A percentile compares a stretch with the other conserved stretches of the same genome.
phyloP scores from a whole-genome alignment of 2,329 filamentous ascomycete species.

The Hypoxylon sp. region DNA sequence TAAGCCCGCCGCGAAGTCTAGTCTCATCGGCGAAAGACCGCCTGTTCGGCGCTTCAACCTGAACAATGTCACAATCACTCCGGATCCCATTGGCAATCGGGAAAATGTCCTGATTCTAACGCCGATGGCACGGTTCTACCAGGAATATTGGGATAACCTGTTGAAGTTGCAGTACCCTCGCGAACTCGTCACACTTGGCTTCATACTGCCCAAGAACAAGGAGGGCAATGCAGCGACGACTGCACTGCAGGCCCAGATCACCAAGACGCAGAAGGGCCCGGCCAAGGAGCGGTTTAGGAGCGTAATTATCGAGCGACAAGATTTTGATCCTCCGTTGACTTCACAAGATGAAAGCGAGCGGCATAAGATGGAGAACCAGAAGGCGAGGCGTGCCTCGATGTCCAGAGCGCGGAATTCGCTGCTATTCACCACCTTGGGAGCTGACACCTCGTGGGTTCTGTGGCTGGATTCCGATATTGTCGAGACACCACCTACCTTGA shows the following conservation, averaged over 20 bases:
- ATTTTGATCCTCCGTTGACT: conserved; percentile 84
- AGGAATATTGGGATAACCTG: conserved; percentile 95
- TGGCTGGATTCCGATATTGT: conserved; percentile 96
- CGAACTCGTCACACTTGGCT: conserved; percentile 92
- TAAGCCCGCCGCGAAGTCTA: conserved; percentile 68
- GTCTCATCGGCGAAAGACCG: conserved; percentile 72
- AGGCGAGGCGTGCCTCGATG: conserved; percentile 88
- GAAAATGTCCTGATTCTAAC: conserved; percentile 94
- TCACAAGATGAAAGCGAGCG: conserved; percentile 90
- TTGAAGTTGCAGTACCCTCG: conserved; percentile 88
- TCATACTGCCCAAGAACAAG: conserved; percentile 93
- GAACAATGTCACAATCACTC: conserved; percentile 90
- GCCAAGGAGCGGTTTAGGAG: conserved; percentile 88
- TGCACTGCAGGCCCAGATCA: conserved; percentile 85
- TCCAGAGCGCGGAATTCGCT: conserved; percentile 92
- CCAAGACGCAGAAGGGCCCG: conserved; percentile 85
- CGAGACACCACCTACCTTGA: conserved; percentile 85
- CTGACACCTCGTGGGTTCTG: conserved; percentile 92
- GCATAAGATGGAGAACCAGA: conserved; percentile 93
- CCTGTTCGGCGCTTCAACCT: conserved; percentile 94
- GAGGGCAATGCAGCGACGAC: conserved; percentile 90
- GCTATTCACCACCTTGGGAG: conserved; percentile 93
- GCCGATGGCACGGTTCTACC: conserved; percentile 92
- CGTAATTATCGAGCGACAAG: conserved; percentile 93
- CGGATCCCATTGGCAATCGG: conserved; percentile 79